These are phyloP conservation scores for Guadua angustifolia DNA, from an alignment of 176 grass and related monocot genomes.

Conservation along the genomic window DNA sequence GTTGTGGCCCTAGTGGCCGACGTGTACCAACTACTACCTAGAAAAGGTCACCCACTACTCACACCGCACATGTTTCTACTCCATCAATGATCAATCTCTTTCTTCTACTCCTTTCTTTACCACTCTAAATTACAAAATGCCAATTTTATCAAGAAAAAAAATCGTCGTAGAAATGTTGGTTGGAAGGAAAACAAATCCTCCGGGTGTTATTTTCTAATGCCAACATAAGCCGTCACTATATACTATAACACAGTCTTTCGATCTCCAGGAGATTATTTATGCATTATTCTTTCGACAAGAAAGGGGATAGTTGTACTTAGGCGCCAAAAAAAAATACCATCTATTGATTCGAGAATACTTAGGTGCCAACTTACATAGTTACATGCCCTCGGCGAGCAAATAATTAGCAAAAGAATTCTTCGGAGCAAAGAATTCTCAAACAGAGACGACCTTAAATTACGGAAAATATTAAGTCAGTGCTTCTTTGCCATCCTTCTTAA, in stretches of 20 bases:
- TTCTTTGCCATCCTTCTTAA: not conserved
- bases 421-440: slow-evolving; percentile 21
- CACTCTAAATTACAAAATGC: not conserved
- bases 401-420: slow-evolving; percentile 15
- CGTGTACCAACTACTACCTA: not conserved
- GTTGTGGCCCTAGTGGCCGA: not conserved
- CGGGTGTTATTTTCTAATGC: not conserved
- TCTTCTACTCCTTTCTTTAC: not conserved
- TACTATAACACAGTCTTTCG: not conserved
- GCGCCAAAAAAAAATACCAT: not conserved
- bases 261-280: not conserved
- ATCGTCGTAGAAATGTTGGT: not conserved
- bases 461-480: slow-evolving; percentile 21
- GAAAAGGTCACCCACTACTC: not conserved
- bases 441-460: not conserved
- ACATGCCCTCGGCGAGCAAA: not conserved
- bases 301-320: not conserved
- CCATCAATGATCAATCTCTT: not conserved
- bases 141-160: not conserved
- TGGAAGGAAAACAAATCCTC: not conserved
- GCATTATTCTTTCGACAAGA: not conserved
- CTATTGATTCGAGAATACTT: not conserved
- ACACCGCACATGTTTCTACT: slow-evolving; percentile 11
- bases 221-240: not conserved
- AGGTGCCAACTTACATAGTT: not conserved